Evolutionary conservation across 768 basidiomycete genomes (phyloP), one percentile per base, ranked within the genome.

Genomic region (Sarcodon aspratus): DNA sequence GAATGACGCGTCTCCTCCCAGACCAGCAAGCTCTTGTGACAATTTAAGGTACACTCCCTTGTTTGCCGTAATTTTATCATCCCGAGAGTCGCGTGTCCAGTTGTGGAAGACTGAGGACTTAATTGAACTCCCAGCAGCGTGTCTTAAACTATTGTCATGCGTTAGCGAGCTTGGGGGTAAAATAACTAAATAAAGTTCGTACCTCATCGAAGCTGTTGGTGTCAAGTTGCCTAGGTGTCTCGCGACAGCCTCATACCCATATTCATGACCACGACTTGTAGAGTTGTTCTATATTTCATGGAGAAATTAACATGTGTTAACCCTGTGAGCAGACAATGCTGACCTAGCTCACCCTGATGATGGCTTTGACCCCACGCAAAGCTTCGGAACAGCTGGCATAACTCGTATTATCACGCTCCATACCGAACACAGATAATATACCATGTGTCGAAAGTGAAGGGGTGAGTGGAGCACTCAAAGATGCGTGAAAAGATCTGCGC

Each of bases 41-140:
- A 84, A 46, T 54, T 83, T 86, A 27, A 75, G 59, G 56, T 82
- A 79, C 6, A 70, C 63, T 0, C 92, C 91, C 3, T 69, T 59
- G 1, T 82, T 79, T 3, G 79, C 79, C 21, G 74, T 66, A 49
- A 85, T 74, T 12, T 66, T 65, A 61, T 86, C 81, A 58, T 92
- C 80, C 7, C 92, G 75, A 3, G 81, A 86, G 63, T 97, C 90
- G 12, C 75, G 67, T 2, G 75, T 68, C 64, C 78, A 90, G 0
- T 79, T 79, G 58, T 98, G 88, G 10, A 82, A 82, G 1, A 98
- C 40, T 0, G 91, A 76, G 0, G 92, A 92, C 65, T 98, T 98
- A 52, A 80, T 61, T 0, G 81, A 77, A 18, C 79, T 76, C 0
- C 91, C 89, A 0, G 94, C 92, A 1, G 84, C 74, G 59, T 87